A percentile compares a stretch with the other conserved stretches of the same genome.
Evolutionary conservation across 2,329 filamentous ascomycete genomes (phyloP).

Genomic region (Rhinocladiella similis): DNA sequence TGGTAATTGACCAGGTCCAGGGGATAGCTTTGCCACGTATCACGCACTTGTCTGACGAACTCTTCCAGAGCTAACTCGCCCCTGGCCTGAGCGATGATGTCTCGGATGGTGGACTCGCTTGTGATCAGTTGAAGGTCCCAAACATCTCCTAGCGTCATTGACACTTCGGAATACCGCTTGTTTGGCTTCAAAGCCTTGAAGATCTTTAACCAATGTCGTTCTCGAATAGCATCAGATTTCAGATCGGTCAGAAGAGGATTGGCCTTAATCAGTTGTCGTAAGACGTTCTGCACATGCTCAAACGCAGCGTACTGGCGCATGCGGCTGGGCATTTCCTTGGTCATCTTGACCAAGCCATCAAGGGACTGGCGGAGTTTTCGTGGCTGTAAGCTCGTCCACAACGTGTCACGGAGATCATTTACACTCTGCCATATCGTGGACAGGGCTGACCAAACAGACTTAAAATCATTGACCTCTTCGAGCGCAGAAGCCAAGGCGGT

Average conservation of each 20-base stretch:
- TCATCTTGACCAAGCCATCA: conserved; percentile 93
- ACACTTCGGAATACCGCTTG: conserved; percentile 89
- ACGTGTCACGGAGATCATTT: conserved; percentile 85
- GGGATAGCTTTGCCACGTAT: conserved; percentile 94
- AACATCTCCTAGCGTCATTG: conserved; percentile 95
- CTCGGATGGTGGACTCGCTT: conserved; percentile 82
- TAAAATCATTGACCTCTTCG: conserved; percentile 97
- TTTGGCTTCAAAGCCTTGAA: conserved; percentile 93
- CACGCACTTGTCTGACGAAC: conserved; percentile 92
- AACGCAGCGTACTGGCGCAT: conserved; percentile 99
- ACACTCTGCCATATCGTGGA: conserved; percentile 96
- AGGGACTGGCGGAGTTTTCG: conserved; percentile 87
- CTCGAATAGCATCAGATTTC: conserved; percentile 93
- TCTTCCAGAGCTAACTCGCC: conserved; percentile 98
- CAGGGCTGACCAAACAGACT: conserved; percentile 94
- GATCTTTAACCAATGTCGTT: conserved; percentile 96
- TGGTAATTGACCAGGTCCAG: conserved; percentile 96
- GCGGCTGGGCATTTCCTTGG: conserved; percentile 97
- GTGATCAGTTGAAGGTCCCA: conserved; percentile 93
- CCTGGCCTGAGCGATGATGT: conserved; percentile 93
- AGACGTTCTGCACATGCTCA: conserved; percentile 90
- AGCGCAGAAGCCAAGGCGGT: conserved; percentile 81
- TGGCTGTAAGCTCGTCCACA: conserved; percentile 95
- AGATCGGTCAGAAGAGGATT: conserved; percentile 85
- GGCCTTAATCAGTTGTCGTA: conserved; percentile 86